Conservation (phyloP, 768 basidiomycete genomes). For the Boletus rubroflammeus region DNA sequence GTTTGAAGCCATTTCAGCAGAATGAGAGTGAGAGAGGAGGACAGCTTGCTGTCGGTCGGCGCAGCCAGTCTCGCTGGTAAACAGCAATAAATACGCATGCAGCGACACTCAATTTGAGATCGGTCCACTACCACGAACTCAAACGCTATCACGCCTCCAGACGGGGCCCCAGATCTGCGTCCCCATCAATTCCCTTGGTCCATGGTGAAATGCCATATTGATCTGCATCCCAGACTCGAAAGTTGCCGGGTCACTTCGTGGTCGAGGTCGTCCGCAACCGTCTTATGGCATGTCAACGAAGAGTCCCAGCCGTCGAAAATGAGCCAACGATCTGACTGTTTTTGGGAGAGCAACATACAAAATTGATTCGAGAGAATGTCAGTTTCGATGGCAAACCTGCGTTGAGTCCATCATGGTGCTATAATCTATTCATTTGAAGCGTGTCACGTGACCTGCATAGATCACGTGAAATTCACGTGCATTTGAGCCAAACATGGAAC, state of each 20-base stretch:
- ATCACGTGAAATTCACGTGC: constrained; percentile 33
- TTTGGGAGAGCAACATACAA: no score
- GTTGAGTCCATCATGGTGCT: no score
- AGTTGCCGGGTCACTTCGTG: no score
- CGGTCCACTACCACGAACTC: neutral
- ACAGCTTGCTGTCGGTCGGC: neutral
- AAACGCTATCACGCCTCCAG: neutral
- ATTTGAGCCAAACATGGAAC: constrained; percentile 25
- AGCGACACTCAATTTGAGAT: no score
- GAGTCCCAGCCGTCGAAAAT: no score
- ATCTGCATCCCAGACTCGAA: neutral
- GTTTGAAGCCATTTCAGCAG: constrained; percentile 57
- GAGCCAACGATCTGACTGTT: no score
- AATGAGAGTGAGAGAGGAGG: neutral
- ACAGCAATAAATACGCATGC: constrained; percentile 17
- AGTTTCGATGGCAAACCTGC: no score
- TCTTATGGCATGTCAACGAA: no score
- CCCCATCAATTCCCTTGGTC: neutral
- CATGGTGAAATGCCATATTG: neutral
- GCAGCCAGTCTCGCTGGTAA: constrained; percentile 7
- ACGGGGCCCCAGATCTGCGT: neutral
- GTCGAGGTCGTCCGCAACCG: no score
- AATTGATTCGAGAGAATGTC: no score
- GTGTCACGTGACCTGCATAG: neutral
- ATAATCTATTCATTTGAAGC: no score